Evolutionary conservation across 2,329 filamentous ascomycete genomes (phyloP).

Genomic region (Sordariomycetes sp.): DNA sequence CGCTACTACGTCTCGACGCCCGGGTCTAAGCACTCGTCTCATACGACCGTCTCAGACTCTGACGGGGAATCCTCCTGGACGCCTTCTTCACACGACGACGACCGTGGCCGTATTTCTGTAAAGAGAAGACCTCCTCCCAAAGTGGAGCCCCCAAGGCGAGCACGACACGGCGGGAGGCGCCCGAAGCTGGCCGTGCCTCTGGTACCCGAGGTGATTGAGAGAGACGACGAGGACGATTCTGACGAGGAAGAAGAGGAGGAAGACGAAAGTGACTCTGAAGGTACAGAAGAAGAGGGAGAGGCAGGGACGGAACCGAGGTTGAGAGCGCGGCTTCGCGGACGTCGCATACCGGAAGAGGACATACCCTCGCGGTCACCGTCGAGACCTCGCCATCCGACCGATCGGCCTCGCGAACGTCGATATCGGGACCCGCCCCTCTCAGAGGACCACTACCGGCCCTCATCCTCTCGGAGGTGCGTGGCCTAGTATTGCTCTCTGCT

Average conservation of each 20-base stretch:
- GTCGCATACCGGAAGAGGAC: not conserved
- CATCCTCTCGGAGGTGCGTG: not conserved
- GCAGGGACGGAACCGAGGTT: not conserved
- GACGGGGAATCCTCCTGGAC: slow-evolving; percentile 24
- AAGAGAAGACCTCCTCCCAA: not conserved
- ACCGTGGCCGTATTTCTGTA: not conserved
- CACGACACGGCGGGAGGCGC: not conserved
- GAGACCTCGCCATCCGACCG: not conserved
- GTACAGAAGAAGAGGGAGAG: not conserved
- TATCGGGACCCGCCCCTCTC: not conserved
- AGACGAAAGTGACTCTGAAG: slow-evolving; percentile 1
- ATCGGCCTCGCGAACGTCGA: not conserved
- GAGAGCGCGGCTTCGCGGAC: not conserved
- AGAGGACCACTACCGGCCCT: not conserved
- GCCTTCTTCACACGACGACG: slow-evolving; percentile 18
- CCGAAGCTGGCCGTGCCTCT: not conserved
- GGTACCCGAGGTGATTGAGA: not conserved
- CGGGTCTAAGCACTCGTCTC: slow-evolving; percentile 19
- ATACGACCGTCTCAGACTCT: slow-evolving; percentile 21
- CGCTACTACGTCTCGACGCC: slow-evolving; percentile 22
- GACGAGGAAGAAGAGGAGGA: slow-evolving; percentile 1
- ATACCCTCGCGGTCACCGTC: not conserved
- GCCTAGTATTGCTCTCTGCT: not conserved
- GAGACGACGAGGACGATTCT: not conserved
- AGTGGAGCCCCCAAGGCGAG: not conserved